These are phyloP conservation scores for Chaetomium sp. DNA, from an alignment of 2,329 filamentous ascomycete genomes.

Conservation along the genomic window DNA sequence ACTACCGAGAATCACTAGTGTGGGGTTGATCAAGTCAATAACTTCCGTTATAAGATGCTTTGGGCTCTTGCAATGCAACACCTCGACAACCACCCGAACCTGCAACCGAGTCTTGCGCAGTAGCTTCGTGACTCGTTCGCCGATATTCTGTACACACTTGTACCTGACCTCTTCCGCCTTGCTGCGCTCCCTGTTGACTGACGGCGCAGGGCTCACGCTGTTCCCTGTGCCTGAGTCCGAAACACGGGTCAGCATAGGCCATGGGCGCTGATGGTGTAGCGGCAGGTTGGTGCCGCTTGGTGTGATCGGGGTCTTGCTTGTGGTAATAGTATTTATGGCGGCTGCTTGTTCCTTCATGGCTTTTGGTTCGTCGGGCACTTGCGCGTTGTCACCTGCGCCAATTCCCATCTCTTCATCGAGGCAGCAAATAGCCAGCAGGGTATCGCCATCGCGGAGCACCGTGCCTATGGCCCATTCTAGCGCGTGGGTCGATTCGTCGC, in stretches of 20 bases:
- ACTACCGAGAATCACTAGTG: conserved; percentile 86
- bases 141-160: conserved; percentile 76
- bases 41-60: conserved; percentile 95
- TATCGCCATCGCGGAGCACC: conserved; percentile 88
- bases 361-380: conserved; percentile 65
- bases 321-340: conserved; percentile 59
- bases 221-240: conserved; percentile 25
- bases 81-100: conserved; percentile 88
- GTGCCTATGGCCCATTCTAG: conserved; percentile 97
- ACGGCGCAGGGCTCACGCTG: conserved; percentile 43
- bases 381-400: conserved; percentile 40
- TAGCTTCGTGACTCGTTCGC: conserved; percentile 74
- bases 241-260: conserved; percentile 28
- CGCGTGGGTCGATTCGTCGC: conserved; percentile 88
- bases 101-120: conserved; percentile 87
- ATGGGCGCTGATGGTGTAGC: conserved; percentile 24
- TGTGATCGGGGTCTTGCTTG: conserved; percentile 31
- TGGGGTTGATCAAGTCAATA: conserved; percentile 88
- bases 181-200: conserved; percentile 41
- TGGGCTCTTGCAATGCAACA: conserved; percentile 96
- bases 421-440: conserved; percentile 85
- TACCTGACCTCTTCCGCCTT: conserved; percentile 72
- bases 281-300: conserved; percentile 28
- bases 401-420: conserved; percentile 78
- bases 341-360: conserved; percentile 70